Evolutionary conservation across 768 basidiomycete genomes (phyloP), one percentile per base, ranked within the genome.

Genomic region (Podaxis sp.): DNA sequence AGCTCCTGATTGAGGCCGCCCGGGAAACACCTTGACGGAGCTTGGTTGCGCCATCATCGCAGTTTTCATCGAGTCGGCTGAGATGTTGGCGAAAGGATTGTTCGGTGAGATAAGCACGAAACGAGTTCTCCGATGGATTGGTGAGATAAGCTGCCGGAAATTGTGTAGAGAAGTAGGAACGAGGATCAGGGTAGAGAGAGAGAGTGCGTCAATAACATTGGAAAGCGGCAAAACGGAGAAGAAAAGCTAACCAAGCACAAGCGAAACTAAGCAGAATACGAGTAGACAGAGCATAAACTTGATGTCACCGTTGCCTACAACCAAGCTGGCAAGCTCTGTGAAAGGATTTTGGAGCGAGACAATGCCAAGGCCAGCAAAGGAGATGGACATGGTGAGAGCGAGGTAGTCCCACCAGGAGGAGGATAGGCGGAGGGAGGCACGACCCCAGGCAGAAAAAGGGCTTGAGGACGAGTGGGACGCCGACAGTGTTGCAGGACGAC

Each of bases 1-100:
- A 32, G 46, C 46, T n/a, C 35, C 76, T 74, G 63, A 75, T 71
- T 44, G 74, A 66, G 59, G 72, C 63, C 62, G 71, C 64, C 64
- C 67, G 70, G 59, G 63, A 64, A 66, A 61, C 66, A 57, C 70
- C 70, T 60, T 83, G 78, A 16, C 28, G 50, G 10, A 54, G 40
- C 51, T 46, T 60, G 59, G 23, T 44, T 32, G 51, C 2, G 59
- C 81, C 74, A 59, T 88, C 87, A 56, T 86, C 82, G 60, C 75
- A 70, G 50, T 75, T 77, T 67, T 88, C 88, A 66, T 95, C 89
- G 67, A 97, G 84, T 58, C 88, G 88, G 62, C 86, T 91, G 62
- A 98, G 83, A 72, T 98, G 95, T 58, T 92, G 91, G 55, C 95
- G 91, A 73, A 99, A 98, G 25, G 94, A 95, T 69, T 92, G 91